Percentiles rank a stretch among this genome's conserved stretches.
These are phyloP conservation scores for Candolleomyces aberdarensis DNA, from an alignment of 768 basidiomycete species.

Conservation along the genomic window DNA sequence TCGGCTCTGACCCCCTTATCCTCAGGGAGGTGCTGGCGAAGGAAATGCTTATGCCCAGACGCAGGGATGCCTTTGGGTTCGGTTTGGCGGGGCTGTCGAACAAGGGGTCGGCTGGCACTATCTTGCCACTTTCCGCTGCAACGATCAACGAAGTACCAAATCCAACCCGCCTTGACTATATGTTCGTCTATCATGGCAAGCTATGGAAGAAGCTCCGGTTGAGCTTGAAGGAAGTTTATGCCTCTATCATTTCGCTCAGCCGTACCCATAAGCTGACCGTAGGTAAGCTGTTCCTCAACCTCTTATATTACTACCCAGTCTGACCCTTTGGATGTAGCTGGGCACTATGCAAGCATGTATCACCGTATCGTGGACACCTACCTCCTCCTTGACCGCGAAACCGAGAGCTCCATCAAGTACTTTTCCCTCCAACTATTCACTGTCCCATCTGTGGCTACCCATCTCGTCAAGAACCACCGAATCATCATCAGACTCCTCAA, in stretches of 20 bases:
- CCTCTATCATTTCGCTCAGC: constrained; percentile 67
- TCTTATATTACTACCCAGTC: background rate
- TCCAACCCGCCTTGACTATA: constrained; percentile 65
- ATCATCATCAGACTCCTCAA: constrained; percentile 75
- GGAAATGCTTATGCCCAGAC: constrained; percentile 63
- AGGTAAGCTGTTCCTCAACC: constrained; percentile 45
- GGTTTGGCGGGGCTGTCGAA: constrained; percentile 26
- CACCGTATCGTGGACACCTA: constrained; percentile 86
- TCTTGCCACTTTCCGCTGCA: constrained; percentile 28
- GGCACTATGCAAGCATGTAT: constrained; percentile 83
- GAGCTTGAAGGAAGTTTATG: constrained; percentile 80
- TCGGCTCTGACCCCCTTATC: constrained; percentile 63
- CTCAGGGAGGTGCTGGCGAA: constrained; percentile 71
- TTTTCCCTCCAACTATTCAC: constrained; percentile 93
- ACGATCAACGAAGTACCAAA: constrained; percentile 43
- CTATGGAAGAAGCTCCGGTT: constrained; percentile 84
- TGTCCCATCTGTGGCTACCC: constrained; percentile 77
- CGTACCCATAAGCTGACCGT: constrained; percentile 73
- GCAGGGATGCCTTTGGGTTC: constrained; percentile 45
- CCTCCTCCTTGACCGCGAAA: constrained; percentile 88
- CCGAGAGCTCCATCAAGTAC: constrained; percentile 93
- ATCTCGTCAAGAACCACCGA: constrained; percentile 71
- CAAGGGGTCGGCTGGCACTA: constrained; percentile 4
- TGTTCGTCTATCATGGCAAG: constrained; percentile 78
- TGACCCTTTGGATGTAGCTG: constrained; percentile 43